phyloP scores from a whole-genome alignment of 495 filamentous ascomycete genomes.

The Usnea hakonensis region DNA sequence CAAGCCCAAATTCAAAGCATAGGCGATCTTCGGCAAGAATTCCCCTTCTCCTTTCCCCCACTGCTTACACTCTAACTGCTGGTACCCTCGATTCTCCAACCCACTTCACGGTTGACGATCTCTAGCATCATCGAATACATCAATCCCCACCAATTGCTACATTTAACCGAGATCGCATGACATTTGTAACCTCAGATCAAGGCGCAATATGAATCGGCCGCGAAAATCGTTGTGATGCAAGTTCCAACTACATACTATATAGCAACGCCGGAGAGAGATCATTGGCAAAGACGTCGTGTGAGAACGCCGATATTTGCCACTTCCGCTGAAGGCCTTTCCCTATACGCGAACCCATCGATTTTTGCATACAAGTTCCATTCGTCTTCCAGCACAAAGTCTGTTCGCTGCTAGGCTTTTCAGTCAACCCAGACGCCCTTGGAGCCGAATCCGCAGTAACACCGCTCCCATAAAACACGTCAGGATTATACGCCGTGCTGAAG shows the following conservation, averaged over 20 bases:
- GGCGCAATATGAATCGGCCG: background rate
- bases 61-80: background rate
- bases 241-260: background rate
- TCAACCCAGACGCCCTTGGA: background rate
- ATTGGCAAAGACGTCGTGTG: background rate
- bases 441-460: background rate
- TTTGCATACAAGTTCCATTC: background rate
- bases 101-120: too few relatives aligned
- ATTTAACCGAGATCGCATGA: background rate
- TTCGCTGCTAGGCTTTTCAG: background rate
- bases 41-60: background rate
- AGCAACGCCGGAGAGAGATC: background rate
- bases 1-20: background rate
- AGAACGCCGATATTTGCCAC: background rate
- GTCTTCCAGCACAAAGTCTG: background rate
- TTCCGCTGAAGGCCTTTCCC: background rate
- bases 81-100: too few relatives aligned
- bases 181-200: background rate
- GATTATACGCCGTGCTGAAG: background rate
- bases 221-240: background rate
- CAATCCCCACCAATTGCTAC: background rate
- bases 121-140: too few relatives aligned
- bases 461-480: background rate
- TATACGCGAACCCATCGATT: background rate
- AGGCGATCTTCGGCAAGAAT: background rate